These are phyloP conservation scores for Hyaloperonospora arabidopsidis DNA, from an alignment of 352 stramenopile species.

Conservation along the genomic window DNA sequence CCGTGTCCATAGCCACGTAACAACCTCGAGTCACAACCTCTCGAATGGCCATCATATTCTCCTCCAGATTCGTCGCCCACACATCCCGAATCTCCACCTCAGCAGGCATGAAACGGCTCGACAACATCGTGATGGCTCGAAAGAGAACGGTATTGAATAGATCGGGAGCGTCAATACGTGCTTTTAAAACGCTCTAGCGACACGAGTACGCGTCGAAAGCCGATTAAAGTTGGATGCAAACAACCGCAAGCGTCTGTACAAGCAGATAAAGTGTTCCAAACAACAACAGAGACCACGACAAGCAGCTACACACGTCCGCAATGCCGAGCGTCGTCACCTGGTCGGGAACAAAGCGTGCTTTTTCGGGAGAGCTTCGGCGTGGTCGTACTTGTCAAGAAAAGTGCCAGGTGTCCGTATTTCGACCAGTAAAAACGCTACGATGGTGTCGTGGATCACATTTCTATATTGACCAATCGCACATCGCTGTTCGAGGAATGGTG, in stretches of 20 bases:
- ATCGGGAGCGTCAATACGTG: too few species aligned
- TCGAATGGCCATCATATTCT: slow-evolving; percentile 94
- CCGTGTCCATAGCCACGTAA: slow-evolving; percentile 99
- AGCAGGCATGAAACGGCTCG: slow-evolving; percentile 47
- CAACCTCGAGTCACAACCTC: slow-evolving; percentile 93
- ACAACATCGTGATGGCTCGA: slow-evolving; percentile 25
- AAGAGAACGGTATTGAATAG: too few species aligned
- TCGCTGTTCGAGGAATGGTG: neutral
- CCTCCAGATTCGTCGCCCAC: slow-evolving; percentile 89
- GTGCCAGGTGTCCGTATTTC: neutral
- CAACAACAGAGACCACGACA: slow-evolving; percentile 1
- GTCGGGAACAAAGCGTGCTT: slow-evolving; percentile 1
- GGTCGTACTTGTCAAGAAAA: neutral
- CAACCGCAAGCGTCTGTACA: slow-evolving; percentile 12
- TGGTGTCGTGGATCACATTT: too few species aligned
- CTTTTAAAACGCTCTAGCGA: slow-evolving; percentile 8
- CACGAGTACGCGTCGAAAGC: slow-evolving; percentile 5
- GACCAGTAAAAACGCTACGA: slow-evolving; percentile 2
- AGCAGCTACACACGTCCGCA: slow-evolving; percentile 7
- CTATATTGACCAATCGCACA: slow-evolving; percentile 8
- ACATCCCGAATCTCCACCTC: slow-evolving; percentile 92
- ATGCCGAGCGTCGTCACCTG: slow-evolving; percentile 9
- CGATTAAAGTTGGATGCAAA: neutral
- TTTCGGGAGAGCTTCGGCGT: too few species aligned
- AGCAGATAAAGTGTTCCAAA: neutral